Evolutionary conservation across 768 basidiomycete genomes (phyloP).

Genomic region (Lactarius vividus): DNA sequence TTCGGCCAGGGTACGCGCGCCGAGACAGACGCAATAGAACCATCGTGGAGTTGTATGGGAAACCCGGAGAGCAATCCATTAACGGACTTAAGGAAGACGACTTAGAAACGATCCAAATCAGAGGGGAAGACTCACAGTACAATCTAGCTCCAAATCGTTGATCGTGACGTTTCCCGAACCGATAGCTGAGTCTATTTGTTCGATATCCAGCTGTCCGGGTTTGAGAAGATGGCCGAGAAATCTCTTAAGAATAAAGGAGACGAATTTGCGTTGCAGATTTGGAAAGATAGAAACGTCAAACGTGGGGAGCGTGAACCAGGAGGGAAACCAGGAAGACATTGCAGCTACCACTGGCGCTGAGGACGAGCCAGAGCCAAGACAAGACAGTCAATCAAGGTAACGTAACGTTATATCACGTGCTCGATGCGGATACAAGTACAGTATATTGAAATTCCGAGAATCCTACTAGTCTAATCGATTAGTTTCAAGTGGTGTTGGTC

Average conservation of each 20-base stretch:
- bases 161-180: slow-evolving; percentile 89
- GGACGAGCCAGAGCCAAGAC: too few relatives aligned
- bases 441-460: neutral
- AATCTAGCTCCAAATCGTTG: slow-evolving; percentile 76
- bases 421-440: neutral
- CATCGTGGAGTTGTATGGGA: slow-evolving; percentile 67
- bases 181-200: slow-evolving; percentile 89
- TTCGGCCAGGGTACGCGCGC: slow-evolving; percentile 85
- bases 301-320: slow-evolving; percentile 55
- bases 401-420: neutral
- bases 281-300: slow-evolving; percentile 67
- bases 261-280: slow-evolving; percentile 79
- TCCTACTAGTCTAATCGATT: slow-evolving; percentile 8
- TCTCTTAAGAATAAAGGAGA: slow-evolving; percentile 85
- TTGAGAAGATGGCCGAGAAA: slow-evolving; percentile 82
- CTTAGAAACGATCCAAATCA: slow-evolving; percentile 25
- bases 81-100: slow-evolving; percentile 56
- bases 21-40: slow-evolving; percentile 70
- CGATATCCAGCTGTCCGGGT: slow-evolving; percentile 83
- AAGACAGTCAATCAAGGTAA: neutral
- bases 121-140: slow-evolving; percentile 50
- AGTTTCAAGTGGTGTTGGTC: slow-evolving; percentile 24
- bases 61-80: slow-evolving; percentile 63
- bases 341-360: neutral
- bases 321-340: slow-evolving; percentile 40